Conservation (phyloP, 2,329 filamentous ascomycete genomes). For the Xylariaceae sp. region DNA sequence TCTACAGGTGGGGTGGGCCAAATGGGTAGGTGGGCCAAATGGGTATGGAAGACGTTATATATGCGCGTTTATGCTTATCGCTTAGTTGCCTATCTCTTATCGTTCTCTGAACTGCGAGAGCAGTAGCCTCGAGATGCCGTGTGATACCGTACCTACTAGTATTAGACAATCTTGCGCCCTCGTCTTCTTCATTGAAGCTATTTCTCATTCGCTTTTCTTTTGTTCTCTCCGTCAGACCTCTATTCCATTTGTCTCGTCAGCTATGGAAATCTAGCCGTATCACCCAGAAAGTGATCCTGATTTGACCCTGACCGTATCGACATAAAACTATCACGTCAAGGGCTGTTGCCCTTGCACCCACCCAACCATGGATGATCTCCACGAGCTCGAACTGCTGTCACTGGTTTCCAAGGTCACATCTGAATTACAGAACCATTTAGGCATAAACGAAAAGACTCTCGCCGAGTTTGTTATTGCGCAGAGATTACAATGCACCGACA, state of each 20-base stretch:
- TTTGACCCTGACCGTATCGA: not conserved
- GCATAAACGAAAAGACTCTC: conserved; percentile 87
- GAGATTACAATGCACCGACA: conserved; percentile 67
- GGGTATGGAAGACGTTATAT: too few relatives aligned
- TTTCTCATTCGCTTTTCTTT: not conserved
- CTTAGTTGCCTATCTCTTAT: too few relatives aligned
- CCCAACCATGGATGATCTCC: conserved; percentile 74
- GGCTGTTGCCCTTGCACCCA: not conserved
- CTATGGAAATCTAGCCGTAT: not conserved
- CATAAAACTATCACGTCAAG: not conserved
- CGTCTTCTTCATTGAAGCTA: not conserved
- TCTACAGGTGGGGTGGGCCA: too few relatives aligned
- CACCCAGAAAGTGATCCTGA: not conserved
- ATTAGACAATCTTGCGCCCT: not conserved
- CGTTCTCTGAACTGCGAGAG: too few relatives aligned
- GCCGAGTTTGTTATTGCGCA: conserved; percentile 95
- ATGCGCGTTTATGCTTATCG: too few relatives aligned
- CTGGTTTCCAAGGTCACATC: conserved; percentile 92
- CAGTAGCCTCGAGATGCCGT: too few relatives aligned
- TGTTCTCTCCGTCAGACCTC: not conserved
- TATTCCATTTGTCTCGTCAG: not conserved
- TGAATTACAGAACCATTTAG: conserved; percentile 90
- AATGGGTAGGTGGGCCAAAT: too few relatives aligned
- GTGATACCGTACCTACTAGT: not conserved
- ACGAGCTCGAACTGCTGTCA: conserved; percentile 86